Evolutionary conservation across 2,329 filamentous ascomycete genomes (phyloP).

Genomic region (Periglandula ipomoeae): DNA sequence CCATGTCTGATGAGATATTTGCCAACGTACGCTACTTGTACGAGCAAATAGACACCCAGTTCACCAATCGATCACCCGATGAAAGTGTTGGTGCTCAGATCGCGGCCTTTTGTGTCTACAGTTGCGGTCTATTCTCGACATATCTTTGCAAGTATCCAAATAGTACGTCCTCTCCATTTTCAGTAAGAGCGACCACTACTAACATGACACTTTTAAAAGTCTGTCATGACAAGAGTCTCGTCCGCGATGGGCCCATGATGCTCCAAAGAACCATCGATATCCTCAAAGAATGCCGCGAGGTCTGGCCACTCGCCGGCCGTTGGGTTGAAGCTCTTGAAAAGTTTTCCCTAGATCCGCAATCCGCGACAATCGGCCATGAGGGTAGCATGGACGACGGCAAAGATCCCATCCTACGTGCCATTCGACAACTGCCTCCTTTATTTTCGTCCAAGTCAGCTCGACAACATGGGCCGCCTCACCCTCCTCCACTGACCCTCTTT

Average conservation of each 20-base stretch:
- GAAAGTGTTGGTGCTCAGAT: slow-evolving; percentile 45
- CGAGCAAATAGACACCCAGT: slow-evolving; percentile 42
- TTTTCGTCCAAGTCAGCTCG: not conserved
- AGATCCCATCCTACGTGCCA: slow-evolving; percentile 20
- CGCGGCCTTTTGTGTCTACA: slow-evolving; percentile 46
- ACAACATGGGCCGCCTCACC: not conserved
- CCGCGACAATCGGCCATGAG: slow-evolving; percentile 28
- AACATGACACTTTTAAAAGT: slow-evolving; percentile 20
- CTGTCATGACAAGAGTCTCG: slow-evolving; percentile 30
- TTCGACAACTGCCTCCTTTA: slow-evolving; percentile 12
- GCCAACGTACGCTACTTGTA: slow-evolving; percentile 37
- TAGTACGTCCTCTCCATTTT: slow-evolving; percentile 24
- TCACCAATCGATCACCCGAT: slow-evolving; percentile 33
- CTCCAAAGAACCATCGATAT: slow-evolving; percentile 36
- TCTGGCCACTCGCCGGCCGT: slow-evolving; percentile 43
- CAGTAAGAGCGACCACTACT: not conserved
- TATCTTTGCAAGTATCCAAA: slow-evolving; percentile 43
- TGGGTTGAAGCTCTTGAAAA: slow-evolving; percentile 42
- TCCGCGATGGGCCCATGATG: slow-evolving; percentile 34
- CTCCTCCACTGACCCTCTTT: slow-evolving; percentile 9
- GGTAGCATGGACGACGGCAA: slow-evolving; percentile 42
- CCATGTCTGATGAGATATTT: slow-evolving; percentile 38
- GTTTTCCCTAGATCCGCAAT: slow-evolving; percentile 35
- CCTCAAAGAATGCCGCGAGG: slow-evolving; percentile 36
- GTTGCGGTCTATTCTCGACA: slow-evolving; percentile 42